These are phyloP conservation scores for Helichrysum umbraculigerum DNA, from an alignment of 129 eudicot genomes.

Conservation along the genomic window DNA sequence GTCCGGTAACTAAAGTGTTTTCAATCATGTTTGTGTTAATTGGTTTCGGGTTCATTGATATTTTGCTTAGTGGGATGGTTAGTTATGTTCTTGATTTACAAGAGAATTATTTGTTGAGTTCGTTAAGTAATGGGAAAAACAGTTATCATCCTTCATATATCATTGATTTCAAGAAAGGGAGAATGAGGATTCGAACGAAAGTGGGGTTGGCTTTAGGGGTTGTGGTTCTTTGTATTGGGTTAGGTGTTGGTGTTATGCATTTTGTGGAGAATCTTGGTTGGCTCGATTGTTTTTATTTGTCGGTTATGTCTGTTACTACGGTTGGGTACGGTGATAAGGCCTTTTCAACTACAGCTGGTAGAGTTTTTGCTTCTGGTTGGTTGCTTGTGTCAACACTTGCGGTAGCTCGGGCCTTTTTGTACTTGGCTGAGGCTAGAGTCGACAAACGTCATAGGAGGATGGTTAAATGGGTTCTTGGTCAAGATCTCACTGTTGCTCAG, in stretches of 20 bases:
- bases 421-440: conserved; percentile 70
- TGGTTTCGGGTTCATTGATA: conserved; percentile 74
- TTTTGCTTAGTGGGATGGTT: conserved; percentile 70
- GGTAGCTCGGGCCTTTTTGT: conserved; percentile 80
- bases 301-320: conserved; percentile 87
- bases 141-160: conserved; percentile 36
- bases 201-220: conserved; percentile 78
- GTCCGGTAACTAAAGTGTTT: conserved; percentile 53
- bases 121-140: conserved; percentile 32
- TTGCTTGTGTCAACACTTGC: conserved; percentile 73
- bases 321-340: conserved; percentile 84
- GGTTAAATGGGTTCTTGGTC: conserved; percentile 68
- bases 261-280: conserved; percentile 55
- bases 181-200: conserved; percentile 78
- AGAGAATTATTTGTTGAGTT: conserved; percentile 52
- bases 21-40: conserved; percentile 32
- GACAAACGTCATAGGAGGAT: conserved; percentile 68
- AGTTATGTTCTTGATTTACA: conserved; percentile 70
- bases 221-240: conserved; percentile 64
- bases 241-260: conserved; percentile 60
- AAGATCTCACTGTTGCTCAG: conserved; percentile 61
- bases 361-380: conserved; percentile 70
- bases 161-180: conserved; percentile 69
- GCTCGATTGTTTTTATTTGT: conserved; percentile 66
- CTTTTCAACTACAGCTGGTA: conserved; percentile 50